Evolutionary conservation across 1,284 basidiomycete genomes (phyloP), one percentile per base, ranked within the genome.

Genomic region (Pascua guehoae): DNA sequence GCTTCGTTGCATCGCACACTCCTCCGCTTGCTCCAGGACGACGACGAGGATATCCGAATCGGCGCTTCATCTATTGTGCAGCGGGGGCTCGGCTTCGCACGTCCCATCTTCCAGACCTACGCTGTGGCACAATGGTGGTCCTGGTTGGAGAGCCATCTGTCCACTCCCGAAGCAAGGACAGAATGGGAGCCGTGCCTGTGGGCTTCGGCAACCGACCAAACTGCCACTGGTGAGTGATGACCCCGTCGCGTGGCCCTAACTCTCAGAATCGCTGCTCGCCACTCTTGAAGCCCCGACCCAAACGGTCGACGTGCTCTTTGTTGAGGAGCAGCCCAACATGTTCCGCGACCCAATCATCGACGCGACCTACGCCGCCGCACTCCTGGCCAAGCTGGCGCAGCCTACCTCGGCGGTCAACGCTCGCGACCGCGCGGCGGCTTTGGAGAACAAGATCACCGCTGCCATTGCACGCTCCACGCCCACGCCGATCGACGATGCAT

Each of bases 291-390:
- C 40, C 11, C 15, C 47, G 52, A 62, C 15, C 17, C n/a, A 41
- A 32, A 32, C 24, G 24, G 24, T 32, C 49, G 63, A 62, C 7
- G 65, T 67, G 16, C 58, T 78, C 16, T 78, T 78, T 64, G 71
- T 68, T 14, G 63, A 69, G 32, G 76, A 78, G 54, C 67, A 72
- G 24, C 64, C 72, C 0, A 78, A 78, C 56, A 67, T 76, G 17
- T 78, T 69, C 64, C 67, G 71, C 10, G 67, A 76, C 56, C 53
- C 66, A 12, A 56, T 70, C 1, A 57, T 61, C 14, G 71, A 71
- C 39, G 62, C 65, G 0, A 16, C 17, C 4, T 47, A 63, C 17
- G 73, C 72, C 8, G 56, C 66, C 0, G 38, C 18, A 18, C 24
- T 68, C 7, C 56, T 71, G 11, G 32, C 48, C 14, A 16, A 41